Evolutionary conservation across 2,329 filamentous ascomycete genomes (phyloP).

Genomic region (Aspergillus flavus): DNA sequence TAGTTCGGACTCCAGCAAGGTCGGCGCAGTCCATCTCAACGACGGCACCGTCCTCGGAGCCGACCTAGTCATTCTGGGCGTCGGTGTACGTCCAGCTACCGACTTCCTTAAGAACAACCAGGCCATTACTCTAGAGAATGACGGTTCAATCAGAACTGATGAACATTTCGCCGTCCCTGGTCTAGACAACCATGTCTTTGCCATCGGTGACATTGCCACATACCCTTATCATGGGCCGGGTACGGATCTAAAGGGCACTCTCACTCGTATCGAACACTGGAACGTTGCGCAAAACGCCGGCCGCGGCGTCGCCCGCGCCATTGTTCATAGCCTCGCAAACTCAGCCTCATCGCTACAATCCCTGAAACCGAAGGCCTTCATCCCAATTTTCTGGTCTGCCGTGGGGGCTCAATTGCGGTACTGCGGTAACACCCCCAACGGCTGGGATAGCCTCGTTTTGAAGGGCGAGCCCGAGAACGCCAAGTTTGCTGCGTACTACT

Average conservation of each 20-base stretch:
- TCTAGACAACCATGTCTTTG: conserved; percentile 76
- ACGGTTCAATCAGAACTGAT: conserved; percentile 84
- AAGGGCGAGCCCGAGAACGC: conserved; percentile 74
- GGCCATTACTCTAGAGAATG: conserved; percentile 70
- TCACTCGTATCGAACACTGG: conserved; percentile 93
- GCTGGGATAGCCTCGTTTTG: conserved; percentile 84
- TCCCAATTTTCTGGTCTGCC: conserved; percentile 96
- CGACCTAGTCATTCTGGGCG: conserved; percentile 87
- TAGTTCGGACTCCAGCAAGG: conserved; percentile 65
- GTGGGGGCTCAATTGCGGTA: conserved; percentile 87
- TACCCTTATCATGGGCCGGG: conserved; percentile 93
- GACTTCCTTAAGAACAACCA: conserved; percentile 76
- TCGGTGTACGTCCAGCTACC: conserved; percentile 85
- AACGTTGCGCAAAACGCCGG: conserved; percentile 95
- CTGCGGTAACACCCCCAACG: conserved; percentile 80
- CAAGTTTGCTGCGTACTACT: conserved; percentile 89
- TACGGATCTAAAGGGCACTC: conserved; percentile 63
- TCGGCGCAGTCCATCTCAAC: conserved; percentile 80
- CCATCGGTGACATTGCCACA: conserved; percentile 91
- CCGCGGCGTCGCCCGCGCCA: conserved; percentile 75
- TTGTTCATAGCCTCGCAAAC: conserved; percentile 56
- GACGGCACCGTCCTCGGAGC: conserved; percentile 83
- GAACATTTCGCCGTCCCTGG: conserved; percentile 76
- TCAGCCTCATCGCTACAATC: conserved; percentile 33
- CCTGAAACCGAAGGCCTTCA: conserved; percentile 69